Conservation (phyloP, 495 filamentous ascomycete species). For the Aspergillus affinis region DNA sequence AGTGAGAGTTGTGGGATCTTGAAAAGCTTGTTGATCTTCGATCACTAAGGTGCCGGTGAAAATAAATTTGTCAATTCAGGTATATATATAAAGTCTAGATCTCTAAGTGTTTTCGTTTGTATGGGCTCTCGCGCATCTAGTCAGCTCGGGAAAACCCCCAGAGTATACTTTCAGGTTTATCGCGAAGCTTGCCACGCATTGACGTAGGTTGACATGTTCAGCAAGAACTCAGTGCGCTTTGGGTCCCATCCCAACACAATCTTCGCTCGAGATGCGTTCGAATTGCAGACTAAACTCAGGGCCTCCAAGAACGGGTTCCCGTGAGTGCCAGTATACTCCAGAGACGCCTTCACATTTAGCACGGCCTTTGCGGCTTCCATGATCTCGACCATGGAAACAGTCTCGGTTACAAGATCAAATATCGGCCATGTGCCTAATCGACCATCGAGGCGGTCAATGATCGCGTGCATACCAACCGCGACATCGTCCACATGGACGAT, state of each 20-base stretch:
- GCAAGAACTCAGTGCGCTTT: constrained; percentile 18
- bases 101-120: too few species aligned
- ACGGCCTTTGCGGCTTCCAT: constrained; percentile 10
- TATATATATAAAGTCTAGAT: too few species aligned
- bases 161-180: neutral
- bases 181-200: constrained; percentile 1
- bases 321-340: constrained; percentile 17
- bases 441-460: constrained; percentile 35
- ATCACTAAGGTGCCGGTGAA: too few species aligned
- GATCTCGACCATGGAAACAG: constrained; percentile 11
- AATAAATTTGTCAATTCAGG: too few species aligned
- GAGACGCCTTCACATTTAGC: constrained; percentile 5
- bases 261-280: constrained; percentile 31
- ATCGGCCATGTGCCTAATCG: constrained; percentile 38
- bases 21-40: neutral
- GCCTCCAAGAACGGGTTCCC: constrained; percentile 16
- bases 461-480: constrained; percentile 30
- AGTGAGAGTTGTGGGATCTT: too few species aligned
- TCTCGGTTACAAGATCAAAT: constrained; percentile 42
- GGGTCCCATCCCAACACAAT: constrained; percentile 40
- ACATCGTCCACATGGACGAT: constrained; percentile 43
- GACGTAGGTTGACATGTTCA: constrained; percentile 17
- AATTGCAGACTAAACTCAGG: constrained; percentile 16
- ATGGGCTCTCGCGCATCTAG: too few species aligned
- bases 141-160: too few species aligned